Conservation (phyloP, 306 rosid species). For the Prosopis cineraria region DNA sequence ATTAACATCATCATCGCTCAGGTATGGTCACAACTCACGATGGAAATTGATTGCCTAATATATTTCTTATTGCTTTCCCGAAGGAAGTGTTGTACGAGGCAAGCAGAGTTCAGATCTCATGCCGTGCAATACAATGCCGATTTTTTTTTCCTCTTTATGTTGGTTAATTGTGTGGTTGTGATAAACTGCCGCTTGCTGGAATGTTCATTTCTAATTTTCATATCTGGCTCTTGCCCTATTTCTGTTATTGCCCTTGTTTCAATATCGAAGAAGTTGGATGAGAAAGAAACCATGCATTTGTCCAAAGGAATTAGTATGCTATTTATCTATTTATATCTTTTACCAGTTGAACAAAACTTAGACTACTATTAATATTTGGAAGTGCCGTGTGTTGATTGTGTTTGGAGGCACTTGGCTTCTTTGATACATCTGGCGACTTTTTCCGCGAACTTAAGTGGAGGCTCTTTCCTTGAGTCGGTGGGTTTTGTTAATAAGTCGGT, state of each 20-base stretch:
- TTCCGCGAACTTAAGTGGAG: conserved; percentile 15
- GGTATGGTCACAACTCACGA: neutral
- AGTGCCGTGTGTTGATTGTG: conserved; percentile 53
- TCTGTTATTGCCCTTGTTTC: neutral
- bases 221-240: conserved; percentile 1
- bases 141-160: neutral
- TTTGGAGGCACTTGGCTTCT: conserved; percentile 32
- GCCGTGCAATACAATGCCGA: neutral
- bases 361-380: conserved; percentile 22
- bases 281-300: conserved; percentile 26
- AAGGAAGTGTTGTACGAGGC: neutral
- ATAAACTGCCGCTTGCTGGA: neutral
- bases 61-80: neutral
- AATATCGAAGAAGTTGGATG: conserved; percentile 11
- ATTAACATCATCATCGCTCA: neutral
- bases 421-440: conserved; percentile 31
- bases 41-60: neutral
- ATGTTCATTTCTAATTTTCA: neutral
- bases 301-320: neutral
- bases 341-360: conserved; percentile 28
- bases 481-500: conserved; percentile 34
- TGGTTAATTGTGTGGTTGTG: neutral
- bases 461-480: conserved; percentile 44
- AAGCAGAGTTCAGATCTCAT: conserved; percentile 5
- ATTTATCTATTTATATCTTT: neutral